phyloP scores from a whole-genome alignment of 2,329 filamentous ascomycete species.

The Cercospora sojina region DNA sequence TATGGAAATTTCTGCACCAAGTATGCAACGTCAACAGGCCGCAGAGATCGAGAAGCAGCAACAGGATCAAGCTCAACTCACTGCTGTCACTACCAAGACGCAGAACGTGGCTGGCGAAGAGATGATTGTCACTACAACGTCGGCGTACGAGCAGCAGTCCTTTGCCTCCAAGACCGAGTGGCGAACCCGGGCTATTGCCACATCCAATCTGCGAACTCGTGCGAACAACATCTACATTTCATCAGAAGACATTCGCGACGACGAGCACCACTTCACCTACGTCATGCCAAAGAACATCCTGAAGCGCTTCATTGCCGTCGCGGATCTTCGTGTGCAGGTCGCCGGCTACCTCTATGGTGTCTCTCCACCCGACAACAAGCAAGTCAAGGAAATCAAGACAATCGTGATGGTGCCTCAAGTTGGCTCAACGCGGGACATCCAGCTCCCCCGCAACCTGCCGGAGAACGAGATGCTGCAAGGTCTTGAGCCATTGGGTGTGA shows the following conservation, averaged over 20 bases:
- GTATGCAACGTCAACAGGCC: conserved; percentile 95
- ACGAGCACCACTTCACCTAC: conserved; percentile 87
- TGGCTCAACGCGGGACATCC: conserved; percentile 85
- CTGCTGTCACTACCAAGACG: conserved; percentile 95
- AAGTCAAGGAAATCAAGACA: conserved; percentile 94
- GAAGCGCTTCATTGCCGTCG: conserved; percentile 96
- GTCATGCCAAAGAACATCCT: conserved; percentile 99
- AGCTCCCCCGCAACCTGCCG: conserved; percentile 84
- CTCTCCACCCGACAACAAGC: conserved; percentile 89
- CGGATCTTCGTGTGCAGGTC: conserved; percentile 93
- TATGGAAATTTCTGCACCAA: conserved; percentile 99
- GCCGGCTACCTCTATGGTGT: conserved; percentile 92
- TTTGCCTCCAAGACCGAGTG: conserved; percentile 99
- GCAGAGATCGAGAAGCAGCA: conserved; percentile 99
- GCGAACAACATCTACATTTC: conserved; percentile 99
- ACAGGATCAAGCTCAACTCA: conserved; percentile 93
- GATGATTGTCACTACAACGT: conserved; percentile 96
- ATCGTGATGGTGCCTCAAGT: conserved; percentile 98
- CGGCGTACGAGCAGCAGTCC: conserved; percentile 94
- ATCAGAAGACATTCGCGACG: conserved; percentile 86
- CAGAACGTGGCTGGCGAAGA: conserved; percentile 97
- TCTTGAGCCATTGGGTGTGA: conserved; percentile 88
- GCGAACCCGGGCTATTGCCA: conserved; percentile 94
- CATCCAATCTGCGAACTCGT: conserved; percentile 87
- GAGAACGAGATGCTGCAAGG: conserved; percentile 85